Conservation (phyloP, 768 basidiomycete genomes). For the Boletus sensibilis region DNA sequence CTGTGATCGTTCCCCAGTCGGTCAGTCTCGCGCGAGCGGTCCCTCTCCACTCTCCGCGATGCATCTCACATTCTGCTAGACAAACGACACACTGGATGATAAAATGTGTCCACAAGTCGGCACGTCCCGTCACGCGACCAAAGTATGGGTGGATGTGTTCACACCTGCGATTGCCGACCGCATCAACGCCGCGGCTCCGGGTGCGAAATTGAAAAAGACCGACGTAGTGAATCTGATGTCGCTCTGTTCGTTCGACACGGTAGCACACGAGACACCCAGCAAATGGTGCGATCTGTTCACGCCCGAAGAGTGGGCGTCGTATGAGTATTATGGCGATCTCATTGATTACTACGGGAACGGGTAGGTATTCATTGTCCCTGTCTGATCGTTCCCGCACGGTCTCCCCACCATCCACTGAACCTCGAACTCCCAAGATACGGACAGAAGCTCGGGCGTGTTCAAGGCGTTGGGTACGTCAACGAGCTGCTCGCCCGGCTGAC, state of each 20-base stretch:
- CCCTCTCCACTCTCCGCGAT: background rate
- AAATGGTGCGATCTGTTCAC: constrained; percentile 71
- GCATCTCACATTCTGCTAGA: constrained; percentile 24
- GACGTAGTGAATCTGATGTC: constrained; percentile 63
- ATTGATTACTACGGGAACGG: constrained; percentile 75
- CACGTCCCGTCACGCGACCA: constrained; percentile 40
- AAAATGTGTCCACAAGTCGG: constrained; percentile 58
- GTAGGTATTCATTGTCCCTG: constrained; percentile 29
- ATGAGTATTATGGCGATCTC: constrained; percentile 68
- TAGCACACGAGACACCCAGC: constrained; percentile 46
- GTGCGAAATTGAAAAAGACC: constrained; percentile 50
- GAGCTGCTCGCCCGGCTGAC: constrained; percentile 82
- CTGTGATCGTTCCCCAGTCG: constrained; percentile 55
- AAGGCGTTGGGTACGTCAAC: constrained; percentile 84
- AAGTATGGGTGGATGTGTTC: constrained; percentile 52
- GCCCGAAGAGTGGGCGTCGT: constrained; percentile 54
- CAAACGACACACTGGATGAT: constrained; percentile 67
- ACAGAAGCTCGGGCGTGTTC: constrained; percentile 61
- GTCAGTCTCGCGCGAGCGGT: constrained; percentile 34
- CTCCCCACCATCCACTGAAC: background rate
- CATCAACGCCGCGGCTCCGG: constrained; percentile 59
- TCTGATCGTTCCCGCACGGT: background rate
- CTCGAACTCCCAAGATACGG: constrained; percentile 51
- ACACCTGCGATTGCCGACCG: constrained; percentile 52
- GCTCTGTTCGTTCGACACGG: constrained; percentile 75